Percentiles rank a stretch among this genome's conserved stretches.
Conservation (phyloP, 2,329 filamentous ascomycete genomes). For the Trichoderma koningiopsis region DNA sequence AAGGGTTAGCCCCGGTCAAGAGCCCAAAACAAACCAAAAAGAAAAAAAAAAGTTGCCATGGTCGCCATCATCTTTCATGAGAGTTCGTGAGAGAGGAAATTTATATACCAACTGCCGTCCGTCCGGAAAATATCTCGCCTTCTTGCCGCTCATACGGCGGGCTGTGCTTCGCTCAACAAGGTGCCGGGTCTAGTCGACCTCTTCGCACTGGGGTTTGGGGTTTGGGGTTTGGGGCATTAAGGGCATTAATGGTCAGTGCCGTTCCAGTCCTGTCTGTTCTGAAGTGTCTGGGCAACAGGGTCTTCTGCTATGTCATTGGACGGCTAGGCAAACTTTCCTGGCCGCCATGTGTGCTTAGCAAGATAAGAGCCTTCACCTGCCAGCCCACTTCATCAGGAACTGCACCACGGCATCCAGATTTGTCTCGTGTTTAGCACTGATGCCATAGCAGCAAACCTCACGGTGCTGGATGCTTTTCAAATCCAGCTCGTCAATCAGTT, state of each 20-base stretch:
- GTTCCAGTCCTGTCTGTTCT: background rate
- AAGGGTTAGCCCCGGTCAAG: slow-evolving; percentile 12
- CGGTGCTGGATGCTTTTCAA: slow-evolving; percentile 86
- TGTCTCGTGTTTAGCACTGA: slow-evolving; percentile 98
- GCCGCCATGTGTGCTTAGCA: background rate
- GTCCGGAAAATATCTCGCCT: slow-evolving; percentile 25
- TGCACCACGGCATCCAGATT: slow-evolving; percentile 96
- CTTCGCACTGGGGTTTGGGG: slow-evolving; percentile 3
- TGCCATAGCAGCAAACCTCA: slow-evolving; percentile 97
- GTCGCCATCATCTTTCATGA: slow-evolving; percentile 32
- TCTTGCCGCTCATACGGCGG: slow-evolving; percentile 1
- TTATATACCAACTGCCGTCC: slow-evolving; percentile 36
- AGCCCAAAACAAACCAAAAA: slow-evolving; percentile 1
- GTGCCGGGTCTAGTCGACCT: slow-evolving; percentile 18
- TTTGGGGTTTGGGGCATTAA: slow-evolving; percentile 4
- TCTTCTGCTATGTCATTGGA: slow-evolving; percentile 20
- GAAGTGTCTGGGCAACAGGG: background rate
- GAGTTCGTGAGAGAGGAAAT: slow-evolving; percentile 41
- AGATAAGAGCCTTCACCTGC: slow-evolving; percentile 55
- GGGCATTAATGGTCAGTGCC: slow-evolving; percentile 14
- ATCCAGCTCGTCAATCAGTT: slow-evolving; percentile 90
- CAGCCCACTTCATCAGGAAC: slow-evolving; percentile 91
- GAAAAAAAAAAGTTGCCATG: slow-evolving; percentile 1
- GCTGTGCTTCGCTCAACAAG: background rate
- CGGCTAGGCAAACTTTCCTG: slow-evolving; percentile 17